These are phyloP conservation scores for Periconia sp. DNA, from an alignment of 2,329 filamentous ascomycete genomes.

Conservation along the genomic window DNA sequence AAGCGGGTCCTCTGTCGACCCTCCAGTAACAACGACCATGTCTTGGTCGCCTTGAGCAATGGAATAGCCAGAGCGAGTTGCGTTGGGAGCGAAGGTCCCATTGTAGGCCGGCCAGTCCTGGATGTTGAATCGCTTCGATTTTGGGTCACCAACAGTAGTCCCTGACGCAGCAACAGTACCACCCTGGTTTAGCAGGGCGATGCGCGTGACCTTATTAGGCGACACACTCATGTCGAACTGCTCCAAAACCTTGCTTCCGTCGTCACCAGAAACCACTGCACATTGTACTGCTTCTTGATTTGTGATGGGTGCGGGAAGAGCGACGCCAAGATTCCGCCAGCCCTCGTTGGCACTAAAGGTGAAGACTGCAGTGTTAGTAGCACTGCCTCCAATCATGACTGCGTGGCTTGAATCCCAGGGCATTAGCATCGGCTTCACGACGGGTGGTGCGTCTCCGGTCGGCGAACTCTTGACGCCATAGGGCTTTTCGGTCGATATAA, in stretches of 20 bases:
- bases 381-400: constrained; percentile 75
- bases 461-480: constrained; percentile 65
- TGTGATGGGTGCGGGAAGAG: constrained; percentile 65
- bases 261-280: constrained; percentile 71
- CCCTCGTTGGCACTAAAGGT: constrained; percentile 68
- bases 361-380: constrained; percentile 71
- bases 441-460: constrained; percentile 60
- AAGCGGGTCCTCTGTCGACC: constrained; percentile 67
- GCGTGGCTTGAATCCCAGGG: constrained; percentile 74
- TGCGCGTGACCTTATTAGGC: constrained; percentile 76
- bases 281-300: constrained; percentile 67
- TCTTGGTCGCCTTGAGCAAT: constrained; percentile 71
- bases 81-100: constrained; percentile 70
- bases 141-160: constrained; percentile 50
- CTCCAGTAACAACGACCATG: constrained; percentile 79
- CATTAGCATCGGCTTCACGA: constrained; percentile 73
- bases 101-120: constrained; percentile 81
- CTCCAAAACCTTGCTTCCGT: constrained; percentile 79
- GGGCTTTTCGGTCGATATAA: constrained; percentile 70
- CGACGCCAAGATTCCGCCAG: constrained; percentile 72
- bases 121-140: constrained; percentile 62
- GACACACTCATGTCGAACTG: constrained; percentile 76
- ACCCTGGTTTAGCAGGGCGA: constrained; percentile 67
- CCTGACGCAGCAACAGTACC: constrained; percentile 60
- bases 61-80: constrained; percentile 71